Percentiles rank a stretch among this genome's conserved stretches.
These are phyloP conservation scores for Coemansia sp. DNA, from an alignment of 192 early-diverging fungal genomes.

Conservation along the genomic window DNA sequence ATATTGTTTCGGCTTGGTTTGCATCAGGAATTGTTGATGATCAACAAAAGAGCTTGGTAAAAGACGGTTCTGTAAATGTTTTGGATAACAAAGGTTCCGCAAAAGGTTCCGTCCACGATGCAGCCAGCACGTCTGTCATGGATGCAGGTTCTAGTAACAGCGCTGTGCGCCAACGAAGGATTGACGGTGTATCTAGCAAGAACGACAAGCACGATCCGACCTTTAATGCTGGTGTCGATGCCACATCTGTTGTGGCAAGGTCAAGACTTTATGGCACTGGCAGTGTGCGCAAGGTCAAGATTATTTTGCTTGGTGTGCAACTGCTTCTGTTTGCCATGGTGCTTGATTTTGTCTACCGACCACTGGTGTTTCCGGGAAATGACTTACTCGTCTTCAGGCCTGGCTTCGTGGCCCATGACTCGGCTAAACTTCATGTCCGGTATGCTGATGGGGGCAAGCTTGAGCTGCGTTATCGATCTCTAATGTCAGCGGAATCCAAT, in stretches of 20 bases:
- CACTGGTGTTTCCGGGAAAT: constrained; percentile 28
- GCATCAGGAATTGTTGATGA: constrained; percentile 8
- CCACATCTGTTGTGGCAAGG: neutral
- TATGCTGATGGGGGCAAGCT: constrained; percentile 33
- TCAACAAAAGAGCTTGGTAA: neutral
- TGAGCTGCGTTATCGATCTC: constrained; percentile 37
- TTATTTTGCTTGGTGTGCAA: constrained; percentile 26
- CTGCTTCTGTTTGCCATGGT: constrained; percentile 44
- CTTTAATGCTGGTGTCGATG: neutral
- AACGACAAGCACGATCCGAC: constrained; percentile 2
- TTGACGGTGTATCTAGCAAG: too few relatives aligned
- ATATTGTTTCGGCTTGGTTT: constrained; percentile 26
- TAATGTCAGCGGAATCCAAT: neutral
- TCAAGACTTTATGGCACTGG: neutral
- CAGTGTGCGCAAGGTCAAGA: constrained; percentile 14
- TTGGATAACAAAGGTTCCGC: too few relatives aligned
- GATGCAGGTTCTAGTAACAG: neutral
- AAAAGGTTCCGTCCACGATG: neutral
- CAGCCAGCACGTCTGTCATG: neutral
- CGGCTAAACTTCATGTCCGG: constrained; percentile 46
- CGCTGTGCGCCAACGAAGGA: neutral
- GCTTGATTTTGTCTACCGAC: constrained; percentile 53
- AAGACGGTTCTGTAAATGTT: too few relatives aligned
- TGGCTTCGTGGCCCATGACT: constrained; percentile 43
- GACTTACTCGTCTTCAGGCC: constrained; percentile 41